phyloP scores from a whole-genome alignment of 169 alveolate genomes.

The Eimeria brunetti region DNA sequence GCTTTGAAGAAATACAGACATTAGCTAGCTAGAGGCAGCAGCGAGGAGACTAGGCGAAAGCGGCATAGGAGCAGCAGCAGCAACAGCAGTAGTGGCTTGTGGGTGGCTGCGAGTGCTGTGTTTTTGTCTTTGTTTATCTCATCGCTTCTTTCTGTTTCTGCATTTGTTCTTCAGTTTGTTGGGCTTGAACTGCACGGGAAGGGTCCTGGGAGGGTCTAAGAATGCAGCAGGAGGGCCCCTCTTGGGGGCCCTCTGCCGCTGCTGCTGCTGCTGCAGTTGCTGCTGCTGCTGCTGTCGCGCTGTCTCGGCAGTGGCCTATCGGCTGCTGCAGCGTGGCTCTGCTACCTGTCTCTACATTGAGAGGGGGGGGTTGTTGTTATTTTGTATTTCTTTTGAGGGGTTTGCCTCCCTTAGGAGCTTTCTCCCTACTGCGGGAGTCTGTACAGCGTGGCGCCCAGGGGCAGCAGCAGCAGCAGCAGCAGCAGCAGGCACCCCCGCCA shows the following conservation, averaged over 20 bases:
- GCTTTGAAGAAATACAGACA: too few species aligned
- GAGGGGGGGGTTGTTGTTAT: neutral
- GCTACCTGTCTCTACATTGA: neutral
- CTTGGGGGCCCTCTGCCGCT: neutral
- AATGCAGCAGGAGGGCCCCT: too few species aligned
- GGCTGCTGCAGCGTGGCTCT: slow-evolving; percentile 7
- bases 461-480: slow-evolving; percentile 29
- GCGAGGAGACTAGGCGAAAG: too few species aligned
- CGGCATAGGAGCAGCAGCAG: neutral
- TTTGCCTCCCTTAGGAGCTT: neutral
- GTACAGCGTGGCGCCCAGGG: neutral
- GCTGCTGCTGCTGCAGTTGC: neutral
- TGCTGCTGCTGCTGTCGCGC: slow-evolving; percentile 1
- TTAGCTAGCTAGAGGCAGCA: too few species aligned
- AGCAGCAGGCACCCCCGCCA: slow-evolving; percentile 32
- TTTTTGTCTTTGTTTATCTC: neutral
- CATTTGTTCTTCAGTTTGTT: neutral
- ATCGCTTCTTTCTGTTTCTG: neutral
- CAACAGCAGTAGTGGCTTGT: too few species aligned
- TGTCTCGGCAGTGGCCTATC: slow-evolving; percentile 17
- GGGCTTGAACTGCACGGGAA: neutral
- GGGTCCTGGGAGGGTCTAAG: too few species aligned
- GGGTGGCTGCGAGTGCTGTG: too few species aligned
- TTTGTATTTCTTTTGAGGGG: neutral
- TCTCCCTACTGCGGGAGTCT: neutral